Evolutionary conservation across 345 rosid genomes (phyloP), one percentile per base, ranked within the genome.

Genomic region (Firmiana major): DNA sequence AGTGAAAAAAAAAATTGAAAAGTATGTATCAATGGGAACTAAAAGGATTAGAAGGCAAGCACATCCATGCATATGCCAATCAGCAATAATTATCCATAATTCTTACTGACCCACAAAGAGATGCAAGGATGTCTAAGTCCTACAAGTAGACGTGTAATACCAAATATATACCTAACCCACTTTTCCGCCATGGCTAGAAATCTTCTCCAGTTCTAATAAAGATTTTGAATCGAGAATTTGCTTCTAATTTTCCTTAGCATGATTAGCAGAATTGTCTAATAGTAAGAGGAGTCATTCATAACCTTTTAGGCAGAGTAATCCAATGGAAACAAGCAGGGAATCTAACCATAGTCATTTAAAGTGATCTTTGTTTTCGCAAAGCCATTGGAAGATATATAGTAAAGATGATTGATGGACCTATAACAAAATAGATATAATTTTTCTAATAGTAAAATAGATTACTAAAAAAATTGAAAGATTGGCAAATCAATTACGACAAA

Each of bases 71-170:
- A 40, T n/a, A 38, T 5, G n/a, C n/a, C n/a, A n/a, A n/a, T n/a
- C n/a, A n/a, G 43, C 7, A 63, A 17, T 58, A 63, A 34, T 1
- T 63, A 63, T 63, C n/a, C 22, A n/a, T 36, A 63, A 63, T 63
- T 63, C 69, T 36, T 7, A 40, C 70, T 38, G 70, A 38, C 9
- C 0, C 49, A 10, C 8, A 65, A 65, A n/a, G 16, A 12, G 13
- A 65, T 65, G 49, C 70, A 65, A n/a, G 49, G 49, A 65, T 40
- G 49, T 19, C 28, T 40, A 9, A 40, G 16, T 19, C 70, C 49
- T 65, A 65, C 70, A 40, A 65, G 70, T 65, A 65, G 70, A 65
- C 54, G 22, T 42, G 34, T 43, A 67, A 12, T 67, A 67, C 54
- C 54, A 43, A 5, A 43, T 67, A 10, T 21, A 65, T 12, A 15